Conservation (phyloP, 2,329 filamentous ascomycete species). For the Tolypocladium paradoxum region DNA sequence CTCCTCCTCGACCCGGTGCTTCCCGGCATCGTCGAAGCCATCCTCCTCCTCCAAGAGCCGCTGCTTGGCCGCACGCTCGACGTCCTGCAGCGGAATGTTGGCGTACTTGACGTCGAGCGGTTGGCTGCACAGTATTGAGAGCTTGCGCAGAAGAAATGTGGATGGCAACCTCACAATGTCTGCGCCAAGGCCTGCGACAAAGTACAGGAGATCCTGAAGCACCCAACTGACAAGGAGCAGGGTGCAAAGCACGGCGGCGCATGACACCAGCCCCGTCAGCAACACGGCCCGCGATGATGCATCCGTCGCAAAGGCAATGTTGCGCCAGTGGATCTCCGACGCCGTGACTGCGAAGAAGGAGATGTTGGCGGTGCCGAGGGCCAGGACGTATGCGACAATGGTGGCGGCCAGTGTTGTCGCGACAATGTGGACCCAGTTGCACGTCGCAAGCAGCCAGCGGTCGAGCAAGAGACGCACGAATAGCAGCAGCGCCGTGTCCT, state of each 20-base stretch:
- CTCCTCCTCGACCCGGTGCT: not conserved
- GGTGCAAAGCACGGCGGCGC: slow-evolving; percentile 7
- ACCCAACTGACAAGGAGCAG: slow-evolving; percentile 12
- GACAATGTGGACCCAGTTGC: slow-evolving; percentile 3
- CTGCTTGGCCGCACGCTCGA: slow-evolving; percentile 6
- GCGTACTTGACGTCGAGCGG: slow-evolving; percentile 6
- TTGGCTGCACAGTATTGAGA: not conserved
- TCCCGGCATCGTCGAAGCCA: not conserved
- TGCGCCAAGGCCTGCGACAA: slow-evolving; percentile 8
- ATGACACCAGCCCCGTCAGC: slow-evolving; percentile 18
- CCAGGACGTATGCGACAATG: slow-evolving; percentile 11
- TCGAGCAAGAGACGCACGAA: slow-evolving; percentile 16
- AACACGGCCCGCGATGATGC: slow-evolving; percentile 18
- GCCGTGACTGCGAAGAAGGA: slow-evolving; percentile 18
- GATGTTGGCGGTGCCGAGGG: slow-evolving; percentile 13
- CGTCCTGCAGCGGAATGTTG: slow-evolving; percentile 14
- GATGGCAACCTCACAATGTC: slow-evolving; percentile 17
- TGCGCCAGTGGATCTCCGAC: slow-evolving; percentile 23
- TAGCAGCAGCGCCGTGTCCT: slow-evolving; percentile 17
- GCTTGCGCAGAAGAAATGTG: slow-evolving; percentile 1
- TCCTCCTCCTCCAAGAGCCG: slow-evolving; percentile 5
- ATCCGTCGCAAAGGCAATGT: slow-evolving; percentile 19
- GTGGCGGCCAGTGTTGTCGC: slow-evolving; percentile 6
- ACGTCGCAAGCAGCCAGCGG: slow-evolving; percentile 4
- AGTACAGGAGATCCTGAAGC: slow-evolving; percentile 13